A percentile compares a stretch with the other conserved stretches of the same genome.
These are phyloP conservation scores for Lentinula detonsa DNA, from an alignment of 768 basidiomycete genomes.

Conservation along the genomic window DNA sequence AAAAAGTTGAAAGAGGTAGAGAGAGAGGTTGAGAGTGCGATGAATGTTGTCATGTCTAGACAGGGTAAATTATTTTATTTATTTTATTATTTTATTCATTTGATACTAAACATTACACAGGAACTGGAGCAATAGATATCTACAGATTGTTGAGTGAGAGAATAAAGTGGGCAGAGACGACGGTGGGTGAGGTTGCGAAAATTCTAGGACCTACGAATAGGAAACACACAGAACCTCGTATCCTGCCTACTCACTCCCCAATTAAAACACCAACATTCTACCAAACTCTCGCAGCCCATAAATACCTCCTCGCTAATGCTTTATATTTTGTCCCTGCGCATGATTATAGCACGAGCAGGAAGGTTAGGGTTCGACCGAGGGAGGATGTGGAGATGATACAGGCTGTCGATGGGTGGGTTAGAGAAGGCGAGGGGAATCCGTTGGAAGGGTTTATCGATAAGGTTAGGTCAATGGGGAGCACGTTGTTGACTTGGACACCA, in stretches of 20 bases:
- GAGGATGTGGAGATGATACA: constrained; percentile 47
- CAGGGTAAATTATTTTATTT: background rate
- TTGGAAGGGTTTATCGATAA: constrained; percentile 47
- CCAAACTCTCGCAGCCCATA: constrained; percentile 49
- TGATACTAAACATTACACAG: background rate
- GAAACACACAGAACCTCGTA: background rate
- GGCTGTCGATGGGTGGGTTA: constrained; percentile 42
- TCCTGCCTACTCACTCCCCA: background rate
- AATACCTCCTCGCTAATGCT: constrained; percentile 51
- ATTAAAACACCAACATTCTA: constrained; percentile 20
- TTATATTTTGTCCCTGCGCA: constrained; percentile 47
- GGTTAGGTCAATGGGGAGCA: constrained; percentile 27
- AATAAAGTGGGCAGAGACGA: constrained; percentile 46
- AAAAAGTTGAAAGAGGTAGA: constrained; percentile 51
- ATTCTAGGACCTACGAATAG: constrained; percentile 24
- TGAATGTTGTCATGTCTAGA: constrained; percentile 19
- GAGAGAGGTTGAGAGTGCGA: constrained; percentile 36
- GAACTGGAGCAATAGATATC: constrained; percentile 20
- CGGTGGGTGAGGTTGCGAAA: constrained; percentile 46
- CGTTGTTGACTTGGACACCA: constrained; percentile 32
- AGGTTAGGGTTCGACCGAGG: constrained; percentile 59
- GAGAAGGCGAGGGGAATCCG: constrained; percentile 21
- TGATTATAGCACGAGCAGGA: constrained; percentile 40
- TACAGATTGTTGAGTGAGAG: constrained; percentile 41
- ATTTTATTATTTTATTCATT: too few relatives aligned